phyloP scores from a whole-genome alignment of 306 rosid species.

The Comarum palustre region DNA sequence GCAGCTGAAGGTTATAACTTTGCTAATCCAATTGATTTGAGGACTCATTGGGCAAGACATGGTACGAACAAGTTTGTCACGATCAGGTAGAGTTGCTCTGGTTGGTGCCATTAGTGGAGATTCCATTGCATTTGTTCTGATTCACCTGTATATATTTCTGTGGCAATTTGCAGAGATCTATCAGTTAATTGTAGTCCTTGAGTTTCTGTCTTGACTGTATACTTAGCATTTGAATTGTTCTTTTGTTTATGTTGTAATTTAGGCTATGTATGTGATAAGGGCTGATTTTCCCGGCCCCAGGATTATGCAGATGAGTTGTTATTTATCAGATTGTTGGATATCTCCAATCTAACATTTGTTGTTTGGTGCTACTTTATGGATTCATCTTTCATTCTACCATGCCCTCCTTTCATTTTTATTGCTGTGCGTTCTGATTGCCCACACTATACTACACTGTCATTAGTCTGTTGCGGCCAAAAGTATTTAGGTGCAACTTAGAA shows the following conservation, averaged over 20 bases:
- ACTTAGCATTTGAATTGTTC: constrained; percentile 47
- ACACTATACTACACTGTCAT: neutral
- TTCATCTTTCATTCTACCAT: neutral
- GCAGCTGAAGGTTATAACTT: constrained; percentile 94
- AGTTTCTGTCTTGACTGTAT: constrained; percentile 36
- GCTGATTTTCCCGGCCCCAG: constrained; percentile 39
- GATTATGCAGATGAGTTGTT: constrained; percentile 56
- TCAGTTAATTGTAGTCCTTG: constrained; percentile 46
- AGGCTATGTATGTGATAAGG: constrained; percentile 54
- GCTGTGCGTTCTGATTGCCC: neutral
- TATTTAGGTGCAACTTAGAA: neutral
- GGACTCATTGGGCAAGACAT: constrained; percentile 93
- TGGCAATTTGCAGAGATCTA: constrained; percentile 55
- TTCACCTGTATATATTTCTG: constrained; percentile 63
- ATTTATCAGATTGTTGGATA: constrained; percentile 44
- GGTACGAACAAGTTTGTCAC: constrained; percentile 99
- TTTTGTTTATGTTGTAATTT: constrained; percentile 43
- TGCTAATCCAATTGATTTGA: constrained; percentile 83
- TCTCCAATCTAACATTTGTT: constrained; percentile 33
- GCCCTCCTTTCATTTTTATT: neutral
- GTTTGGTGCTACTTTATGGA: neutral
- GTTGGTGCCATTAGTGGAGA: constrained; percentile 34
- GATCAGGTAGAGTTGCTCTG: constrained; percentile 65
- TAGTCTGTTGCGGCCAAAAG: neutral
- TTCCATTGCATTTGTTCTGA: constrained; percentile 33